Conservation (phyloP, 2,329 filamentous ascomycete genomes). For the Colletotrichum sp. region DNA sequence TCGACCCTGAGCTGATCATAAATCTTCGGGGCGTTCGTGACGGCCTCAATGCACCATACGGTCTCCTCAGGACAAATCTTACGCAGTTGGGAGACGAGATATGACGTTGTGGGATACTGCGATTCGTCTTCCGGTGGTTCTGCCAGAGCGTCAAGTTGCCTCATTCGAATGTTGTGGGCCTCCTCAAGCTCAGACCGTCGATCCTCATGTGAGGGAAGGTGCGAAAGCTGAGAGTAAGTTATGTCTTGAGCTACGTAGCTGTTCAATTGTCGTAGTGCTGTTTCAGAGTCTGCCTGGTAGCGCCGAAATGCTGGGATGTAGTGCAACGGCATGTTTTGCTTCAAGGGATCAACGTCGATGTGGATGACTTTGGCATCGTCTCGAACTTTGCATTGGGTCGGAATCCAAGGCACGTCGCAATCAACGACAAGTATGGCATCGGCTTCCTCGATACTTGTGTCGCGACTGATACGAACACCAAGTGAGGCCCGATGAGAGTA, state of each 20-base stretch:
- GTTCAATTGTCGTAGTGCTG: neutral
- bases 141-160: slow-evolving; percentile 60
- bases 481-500: slow-evolving; percentile 71
- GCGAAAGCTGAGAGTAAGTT: slow-evolving; percentile 70
- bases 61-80: slow-evolving; percentile 51
- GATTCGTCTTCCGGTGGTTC: slow-evolving; percentile 62
- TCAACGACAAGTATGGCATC: slow-evolving; percentile 87
- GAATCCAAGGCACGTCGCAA: slow-evolving; percentile 93
- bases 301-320: slow-evolving; percentile 71
- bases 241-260: neutral
- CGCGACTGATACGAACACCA: slow-evolving; percentile 75
- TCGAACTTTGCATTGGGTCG: slow-evolving; percentile 67
- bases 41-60: slow-evolving; percentile 79
- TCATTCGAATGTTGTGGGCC: slow-evolving; percentile 63
- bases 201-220: slow-evolving; percentile 58
- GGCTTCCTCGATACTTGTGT: slow-evolving; percentile 75
- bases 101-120: slow-evolving; percentile 44
- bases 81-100: slow-evolving; percentile 27
- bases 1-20: slow-evolving; percentile 74
- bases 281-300: slow-evolving; percentile 64
- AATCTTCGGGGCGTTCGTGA: slow-evolving; percentile 72
- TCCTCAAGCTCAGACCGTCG: slow-evolving; percentile 61
- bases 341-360: slow-evolving; percentile 69
- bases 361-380: slow-evolving; percentile 63
- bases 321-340: slow-evolving; percentile 75